Evolutionary conservation across 1,139 yeast species (phyloP).

Genomic region (Tardiomyces blankii): DNA sequence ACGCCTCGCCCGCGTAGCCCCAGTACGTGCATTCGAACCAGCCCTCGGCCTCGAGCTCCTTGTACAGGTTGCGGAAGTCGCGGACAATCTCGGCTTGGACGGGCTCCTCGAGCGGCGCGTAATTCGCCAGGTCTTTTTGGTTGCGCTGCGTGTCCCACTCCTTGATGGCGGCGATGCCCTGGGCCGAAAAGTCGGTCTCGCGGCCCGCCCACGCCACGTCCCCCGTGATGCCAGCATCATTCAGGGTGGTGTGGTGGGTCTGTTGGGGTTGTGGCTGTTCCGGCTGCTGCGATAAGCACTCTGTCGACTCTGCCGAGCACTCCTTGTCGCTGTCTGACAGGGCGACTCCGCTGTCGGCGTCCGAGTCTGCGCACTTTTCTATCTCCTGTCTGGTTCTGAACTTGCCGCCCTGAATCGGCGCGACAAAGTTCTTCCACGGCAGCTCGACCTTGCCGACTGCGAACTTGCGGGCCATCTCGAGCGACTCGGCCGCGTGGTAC

Average conservation of each 20-base stretch:
- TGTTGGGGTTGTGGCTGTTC: neutral
- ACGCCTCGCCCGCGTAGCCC: conserved; percentile 55
- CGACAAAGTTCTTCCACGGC: conserved; percentile 63
- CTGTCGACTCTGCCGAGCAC: neutral
- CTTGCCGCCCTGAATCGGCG: conserved; percentile 81
- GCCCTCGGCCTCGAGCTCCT: conserved; percentile 43
- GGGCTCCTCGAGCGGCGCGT: conserved; percentile 56
- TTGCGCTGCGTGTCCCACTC: conserved; percentile 48
- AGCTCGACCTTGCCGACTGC: conserved; percentile 51
- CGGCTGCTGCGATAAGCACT: neutral
- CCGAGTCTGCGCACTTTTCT: conserved; percentile 3
- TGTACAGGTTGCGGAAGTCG: conserved; percentile 53
- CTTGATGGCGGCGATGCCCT: conserved; percentile 27
- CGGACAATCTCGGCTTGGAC: conserved; percentile 50
- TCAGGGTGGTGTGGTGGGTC: neutral
- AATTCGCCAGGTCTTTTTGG: conserved; percentile 38
- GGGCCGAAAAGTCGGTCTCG: conserved; percentile 1
- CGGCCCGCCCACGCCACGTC: neutral
- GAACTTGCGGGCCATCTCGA: conserved; percentile 39
- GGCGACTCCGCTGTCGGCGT: conserved; percentile 14
- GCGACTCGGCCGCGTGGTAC: conserved; percentile 54
- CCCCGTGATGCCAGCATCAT: neutral
- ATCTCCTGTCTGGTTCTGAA: conserved; percentile 26
- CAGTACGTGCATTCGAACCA: conserved; percentile 63
- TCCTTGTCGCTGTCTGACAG: conserved; percentile 15